These are phyloP conservation scores for Metschnikowia shivogae DNA, from an alignment of 805 yeast species.

Conservation along the genomic window DNA sequence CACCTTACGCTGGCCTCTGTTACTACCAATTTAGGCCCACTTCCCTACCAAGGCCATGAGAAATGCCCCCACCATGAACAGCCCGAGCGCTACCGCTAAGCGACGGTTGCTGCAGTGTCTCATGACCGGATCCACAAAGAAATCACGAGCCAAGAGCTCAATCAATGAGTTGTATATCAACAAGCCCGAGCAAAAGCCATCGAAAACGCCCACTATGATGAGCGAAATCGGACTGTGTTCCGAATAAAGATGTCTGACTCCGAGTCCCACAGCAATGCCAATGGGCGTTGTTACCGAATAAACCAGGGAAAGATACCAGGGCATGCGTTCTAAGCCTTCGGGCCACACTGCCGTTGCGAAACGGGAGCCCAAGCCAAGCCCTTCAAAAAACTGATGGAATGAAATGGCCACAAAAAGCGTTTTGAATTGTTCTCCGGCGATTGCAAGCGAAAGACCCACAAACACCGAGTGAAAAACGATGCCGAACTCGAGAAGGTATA, in stretches of 20 bases:
- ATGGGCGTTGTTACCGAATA: conserved; percentile 57
- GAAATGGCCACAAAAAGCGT: conserved; percentile 27
- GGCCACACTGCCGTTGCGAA: conserved; percentile 28
- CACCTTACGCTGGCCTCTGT: not conserved
- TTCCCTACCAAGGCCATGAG: conserved; percentile 73
- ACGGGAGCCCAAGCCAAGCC: conserved; percentile 32
- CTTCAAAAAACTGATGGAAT: conserved; percentile 33
- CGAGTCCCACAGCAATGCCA: conserved; percentile 75
- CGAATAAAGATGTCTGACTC: conserved; percentile 59
- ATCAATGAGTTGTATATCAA: conserved; percentile 73
- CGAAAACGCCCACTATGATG: conserved; percentile 68
- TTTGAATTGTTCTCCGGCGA: conserved; percentile 28
- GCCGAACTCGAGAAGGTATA: conserved; percentile 27
- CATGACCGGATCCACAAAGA: conserved; percentile 57
- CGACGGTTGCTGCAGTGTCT: conserved; percentile 51
- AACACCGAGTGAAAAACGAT: conserved; percentile 32
- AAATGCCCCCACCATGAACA: conserved; percentile 66
- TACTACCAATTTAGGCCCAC: conserved; percentile 49
- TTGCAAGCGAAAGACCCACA: conserved; percentile 32
- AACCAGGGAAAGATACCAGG: conserved; percentile 16
- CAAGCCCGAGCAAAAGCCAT: conserved; percentile 74
- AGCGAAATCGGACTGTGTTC: conserved; percentile 57
- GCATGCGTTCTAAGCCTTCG: conserved; percentile 11
- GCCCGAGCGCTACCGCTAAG: conserved; percentile 48
- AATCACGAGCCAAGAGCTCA: conserved; percentile 77